phyloP scores from a whole-genome alignment of 208 protist genomes.

The Wallacemonas rigidus region DNA sequence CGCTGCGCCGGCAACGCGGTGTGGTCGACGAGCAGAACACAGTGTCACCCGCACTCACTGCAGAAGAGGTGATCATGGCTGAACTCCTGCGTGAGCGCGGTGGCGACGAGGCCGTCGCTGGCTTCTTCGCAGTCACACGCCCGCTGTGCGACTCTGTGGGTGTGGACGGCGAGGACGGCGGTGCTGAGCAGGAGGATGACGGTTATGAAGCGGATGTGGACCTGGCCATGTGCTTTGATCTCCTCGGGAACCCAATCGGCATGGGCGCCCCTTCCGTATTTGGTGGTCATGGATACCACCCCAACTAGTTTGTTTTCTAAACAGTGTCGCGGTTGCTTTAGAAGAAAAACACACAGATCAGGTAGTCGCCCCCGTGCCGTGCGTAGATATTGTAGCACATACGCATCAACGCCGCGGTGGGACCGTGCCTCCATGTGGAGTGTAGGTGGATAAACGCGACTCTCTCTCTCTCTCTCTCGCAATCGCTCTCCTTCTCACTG shows the following conservation, averaged over 20 bases:
- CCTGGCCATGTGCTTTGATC: slow-evolving; percentile 80
- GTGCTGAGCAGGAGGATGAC: slow-evolving; percentile 25
- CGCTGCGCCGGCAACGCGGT: slow-evolving; percentile 2
- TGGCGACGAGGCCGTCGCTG: slow-evolving; percentile 26
- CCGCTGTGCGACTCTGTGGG: slow-evolving; percentile 7
- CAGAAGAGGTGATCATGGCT: slow-evolving; percentile 64
- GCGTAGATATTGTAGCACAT: too few species aligned
- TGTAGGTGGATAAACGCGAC: too few species aligned
- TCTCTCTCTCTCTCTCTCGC: too few species aligned
- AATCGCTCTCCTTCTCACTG: too few species aligned
- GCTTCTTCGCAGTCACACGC: slow-evolving; percentile 17
- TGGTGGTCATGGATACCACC: slow-evolving; percentile 79
- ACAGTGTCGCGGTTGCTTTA: neutral
- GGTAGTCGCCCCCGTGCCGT: too few species aligned
- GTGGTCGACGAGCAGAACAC: neutral
- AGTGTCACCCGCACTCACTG: neutral
- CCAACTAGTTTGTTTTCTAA: neutral
- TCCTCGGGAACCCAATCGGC: slow-evolving; percentile 56
- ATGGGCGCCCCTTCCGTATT: slow-evolving; percentile 71
- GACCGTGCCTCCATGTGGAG: too few species aligned
- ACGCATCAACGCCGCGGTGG: too few species aligned
- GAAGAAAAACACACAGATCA: too few species aligned
- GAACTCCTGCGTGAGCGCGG: slow-evolving; percentile 66
- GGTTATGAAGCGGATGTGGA: slow-evolving; percentile 26
- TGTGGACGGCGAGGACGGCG: slow-evolving; percentile 9